These are phyloP conservation scores for Vanrija humicola DNA, from an alignment of 1,284 basidiomycete genomes.

Conservation along the genomic window DNA sequence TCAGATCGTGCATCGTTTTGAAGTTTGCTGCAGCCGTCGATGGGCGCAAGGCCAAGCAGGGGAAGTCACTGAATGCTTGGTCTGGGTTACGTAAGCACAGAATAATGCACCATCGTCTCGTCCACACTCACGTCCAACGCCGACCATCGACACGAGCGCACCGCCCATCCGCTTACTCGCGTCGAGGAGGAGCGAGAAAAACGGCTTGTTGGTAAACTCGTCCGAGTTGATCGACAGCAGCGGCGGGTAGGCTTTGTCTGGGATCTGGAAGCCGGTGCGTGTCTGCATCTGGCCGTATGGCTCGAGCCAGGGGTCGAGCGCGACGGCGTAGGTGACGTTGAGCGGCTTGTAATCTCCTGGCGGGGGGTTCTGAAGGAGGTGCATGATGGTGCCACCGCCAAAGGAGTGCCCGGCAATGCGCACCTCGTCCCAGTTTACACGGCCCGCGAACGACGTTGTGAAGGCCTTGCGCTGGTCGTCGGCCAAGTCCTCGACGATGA, in stretches of 20 bases:
- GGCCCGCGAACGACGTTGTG: conserved; percentile 53
- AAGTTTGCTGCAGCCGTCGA: conserved; percentile 19
- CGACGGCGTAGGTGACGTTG: conserved; percentile 55
- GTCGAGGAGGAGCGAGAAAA: conserved; percentile 59
- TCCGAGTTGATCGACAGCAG: conserved; percentile 67
- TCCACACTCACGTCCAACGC: conserved; percentile 33
- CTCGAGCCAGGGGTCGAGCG: conserved; percentile 75
- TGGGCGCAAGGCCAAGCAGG: conserved; percentile 23
- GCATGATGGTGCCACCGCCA: conserved; percentile 62
- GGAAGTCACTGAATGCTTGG: conserved; percentile 46
- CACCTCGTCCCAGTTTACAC: conserved; percentile 51
- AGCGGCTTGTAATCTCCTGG: conserved; percentile 46
- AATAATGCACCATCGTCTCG: neutral
- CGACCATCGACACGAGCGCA: conserved; percentile 33
- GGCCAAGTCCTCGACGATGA: conserved; percentile 6
- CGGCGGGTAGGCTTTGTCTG: conserved; percentile 39
- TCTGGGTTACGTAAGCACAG: conserved; percentile 29
- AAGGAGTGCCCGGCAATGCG: conserved; percentile 68
- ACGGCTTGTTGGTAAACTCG: conserved; percentile 62
- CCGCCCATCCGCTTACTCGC: conserved; percentile 50
- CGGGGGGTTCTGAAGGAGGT: conserved; percentile 12
- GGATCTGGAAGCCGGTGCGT: neutral
- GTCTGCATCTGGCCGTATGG: conserved; percentile 59
- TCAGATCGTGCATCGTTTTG: conserved; percentile 32
- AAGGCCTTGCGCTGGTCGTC: conserved; percentile 9